A percentile compares a stretch with the other conserved stretches of the same genome.
Conservation (phyloP, 2,329 filamentous ascomycete genomes). For the Nemania serpens region DNA sequence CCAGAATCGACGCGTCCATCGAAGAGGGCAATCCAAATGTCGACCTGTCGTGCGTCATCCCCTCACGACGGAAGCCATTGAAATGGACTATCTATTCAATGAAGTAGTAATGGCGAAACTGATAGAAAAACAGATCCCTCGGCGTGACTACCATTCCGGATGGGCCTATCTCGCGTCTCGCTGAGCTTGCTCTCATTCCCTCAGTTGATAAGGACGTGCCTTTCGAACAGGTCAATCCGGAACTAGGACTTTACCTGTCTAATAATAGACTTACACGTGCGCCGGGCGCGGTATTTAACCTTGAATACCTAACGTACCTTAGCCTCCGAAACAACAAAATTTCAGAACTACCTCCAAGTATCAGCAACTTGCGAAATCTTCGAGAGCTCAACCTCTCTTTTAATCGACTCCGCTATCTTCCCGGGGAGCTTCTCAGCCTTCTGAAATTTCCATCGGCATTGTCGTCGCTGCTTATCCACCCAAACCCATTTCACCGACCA, state of each 20-base stretch:
- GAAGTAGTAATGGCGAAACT: not conserved
- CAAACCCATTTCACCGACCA: slow-evolving; percentile 65
- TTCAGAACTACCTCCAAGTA: slow-evolving; percentile 62
- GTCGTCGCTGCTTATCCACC: slow-evolving; percentile 59
- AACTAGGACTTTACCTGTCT: slow-evolving; percentile 65
- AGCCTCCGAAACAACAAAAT: slow-evolving; percentile 69
- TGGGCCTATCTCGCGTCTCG: slow-evolving; percentile 60
- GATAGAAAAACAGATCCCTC: slow-evolving; percentile 43
- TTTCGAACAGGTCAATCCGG: slow-evolving; percentile 63
- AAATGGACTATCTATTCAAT: not conserved
- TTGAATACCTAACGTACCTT: slow-evolving; percentile 66
- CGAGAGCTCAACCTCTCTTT: slow-evolving; percentile 68
- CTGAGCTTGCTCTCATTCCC: slow-evolving; percentile 59
- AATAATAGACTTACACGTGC: slow-evolving; percentile 61
- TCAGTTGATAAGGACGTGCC: slow-evolving; percentile 59
- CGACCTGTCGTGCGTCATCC: slow-evolving; percentile 62
- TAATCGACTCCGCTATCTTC: slow-evolving; percentile 64
- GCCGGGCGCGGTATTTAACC: slow-evolving; percentile 64
- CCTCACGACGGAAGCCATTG: not conserved
- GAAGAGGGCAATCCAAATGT: slow-evolving; percentile 64
- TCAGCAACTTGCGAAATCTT: slow-evolving; percentile 63
- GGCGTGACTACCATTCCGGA: slow-evolving; percentile 60
- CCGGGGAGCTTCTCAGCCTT: slow-evolving; percentile 65
- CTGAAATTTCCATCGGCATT: slow-evolving; percentile 53
- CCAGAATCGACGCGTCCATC: slow-evolving; percentile 56